phyloP scores from a whole-genome alignment of 176 grass and related monocot genomes.

The Eremochloa ophiuroides region DNA sequence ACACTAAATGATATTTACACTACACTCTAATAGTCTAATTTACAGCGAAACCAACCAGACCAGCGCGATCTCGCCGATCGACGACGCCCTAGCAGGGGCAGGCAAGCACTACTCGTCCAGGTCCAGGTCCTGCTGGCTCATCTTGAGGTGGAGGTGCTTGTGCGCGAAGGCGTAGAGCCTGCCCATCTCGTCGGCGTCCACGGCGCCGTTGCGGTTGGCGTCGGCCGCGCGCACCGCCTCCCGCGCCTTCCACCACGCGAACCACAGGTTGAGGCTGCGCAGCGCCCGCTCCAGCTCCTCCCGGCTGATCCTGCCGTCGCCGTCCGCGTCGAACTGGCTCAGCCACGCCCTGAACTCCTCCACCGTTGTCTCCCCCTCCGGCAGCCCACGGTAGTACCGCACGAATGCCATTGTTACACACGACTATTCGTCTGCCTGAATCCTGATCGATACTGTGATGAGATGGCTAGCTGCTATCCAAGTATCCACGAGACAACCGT shows the following conservation, averaged over 20 bases:
- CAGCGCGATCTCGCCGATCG: neutral
- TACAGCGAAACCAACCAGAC: neutral
- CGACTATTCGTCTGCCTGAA: neutral
- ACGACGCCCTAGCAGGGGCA: neutral
- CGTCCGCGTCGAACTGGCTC: slow-evolving; percentile 64
- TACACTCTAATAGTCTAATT: neutral
- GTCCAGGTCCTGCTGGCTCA: slow-evolving; percentile 36
- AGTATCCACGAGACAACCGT: neutral
- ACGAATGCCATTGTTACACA: slow-evolving; percentile 45
- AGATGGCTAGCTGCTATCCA: neutral
- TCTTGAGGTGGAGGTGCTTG: slow-evolving; percentile 60
- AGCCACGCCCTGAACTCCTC: slow-evolving; percentile 78
- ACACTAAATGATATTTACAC: neutral
- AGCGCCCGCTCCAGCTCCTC: slow-evolving; percentile 63
- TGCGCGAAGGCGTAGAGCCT: slow-evolving; percentile 58
- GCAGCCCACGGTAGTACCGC: slow-evolving; percentile 38
- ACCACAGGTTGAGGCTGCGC: slow-evolving; percentile 67
- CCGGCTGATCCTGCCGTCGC: slow-evolving; percentile 54
- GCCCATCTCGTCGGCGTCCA: slow-evolving; percentile 51
- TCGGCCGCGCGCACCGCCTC: slow-evolving; percentile 49
- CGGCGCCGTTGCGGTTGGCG: slow-evolving; percentile 48
- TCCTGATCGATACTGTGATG: neutral
- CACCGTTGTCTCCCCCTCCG: slow-evolving; percentile 47
- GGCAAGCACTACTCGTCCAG: neutral
- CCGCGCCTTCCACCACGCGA: slow-evolving; percentile 73